Percentiles rank a stretch among this genome's conserved stretches.
These are phyloP conservation scores for Cryptococcus sp. DNA, from an alignment of 1,284 basidiomycete genomes.

Conservation along the genomic window DNA sequence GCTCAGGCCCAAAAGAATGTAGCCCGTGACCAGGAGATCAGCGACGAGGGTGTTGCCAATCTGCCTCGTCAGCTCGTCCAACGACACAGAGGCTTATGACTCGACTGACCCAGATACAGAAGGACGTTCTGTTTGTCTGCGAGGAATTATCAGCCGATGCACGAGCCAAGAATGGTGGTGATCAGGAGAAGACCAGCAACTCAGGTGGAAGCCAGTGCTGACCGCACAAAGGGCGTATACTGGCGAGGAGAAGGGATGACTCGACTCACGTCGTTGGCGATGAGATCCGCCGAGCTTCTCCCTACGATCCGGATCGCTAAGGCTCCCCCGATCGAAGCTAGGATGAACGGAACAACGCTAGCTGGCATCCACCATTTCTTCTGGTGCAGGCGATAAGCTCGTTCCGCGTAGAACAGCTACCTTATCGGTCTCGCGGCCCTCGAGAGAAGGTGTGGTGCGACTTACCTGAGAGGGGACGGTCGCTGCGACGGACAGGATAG, in stretches of 20 bases:
- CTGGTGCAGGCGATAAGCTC: background rate
- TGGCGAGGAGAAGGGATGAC: too few species aligned
- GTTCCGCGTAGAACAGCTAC: conserved; percentile 2
- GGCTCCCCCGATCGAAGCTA: background rate
- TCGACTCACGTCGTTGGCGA: background rate
- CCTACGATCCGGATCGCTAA: background rate
- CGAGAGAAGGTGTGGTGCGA: background rate
- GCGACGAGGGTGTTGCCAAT: background rate
- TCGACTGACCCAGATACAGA: conserved; percentile 3
- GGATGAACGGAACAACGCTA: background rate
- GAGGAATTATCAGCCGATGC: too few species aligned
- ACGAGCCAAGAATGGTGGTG: too few species aligned
- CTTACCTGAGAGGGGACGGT: background rate
- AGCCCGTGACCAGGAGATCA: conserved; percentile 1
- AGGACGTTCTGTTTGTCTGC: background rate
- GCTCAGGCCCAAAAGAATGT: conserved; percentile 3
- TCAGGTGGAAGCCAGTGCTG: too few species aligned
- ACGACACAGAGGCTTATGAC: too few species aligned
- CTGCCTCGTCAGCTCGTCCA: background rate
- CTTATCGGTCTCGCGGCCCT: background rate
- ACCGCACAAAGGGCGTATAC: too few species aligned
- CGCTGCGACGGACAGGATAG: background rate
- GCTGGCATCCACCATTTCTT: conserved; percentile 1
- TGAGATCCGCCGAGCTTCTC: background rate
- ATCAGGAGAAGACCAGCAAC: too few species aligned